These are phyloP conservation scores for Fusarium aywerte DNA, from an alignment of 2,329 filamentous ascomycete genomes.

Conservation along the genomic window DNA sequence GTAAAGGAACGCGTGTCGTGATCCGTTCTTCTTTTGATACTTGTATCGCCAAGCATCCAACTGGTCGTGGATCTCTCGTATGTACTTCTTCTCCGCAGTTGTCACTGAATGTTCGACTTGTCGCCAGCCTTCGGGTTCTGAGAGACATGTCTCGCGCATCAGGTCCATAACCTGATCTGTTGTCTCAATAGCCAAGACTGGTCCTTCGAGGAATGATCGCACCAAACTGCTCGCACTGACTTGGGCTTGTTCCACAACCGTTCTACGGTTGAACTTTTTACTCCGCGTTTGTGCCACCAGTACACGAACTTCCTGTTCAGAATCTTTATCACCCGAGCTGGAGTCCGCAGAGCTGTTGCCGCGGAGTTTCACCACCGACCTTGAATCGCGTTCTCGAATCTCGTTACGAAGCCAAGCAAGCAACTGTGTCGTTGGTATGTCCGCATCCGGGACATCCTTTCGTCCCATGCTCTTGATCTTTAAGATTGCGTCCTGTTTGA, in stretches of 20 bases:
- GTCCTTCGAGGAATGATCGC: conserved; percentile 77
- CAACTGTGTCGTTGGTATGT: conserved; percentile 78
- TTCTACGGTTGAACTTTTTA: conserved; percentile 90
- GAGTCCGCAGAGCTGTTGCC: conserved; percentile 48
- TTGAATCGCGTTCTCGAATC: conserved; percentile 80
- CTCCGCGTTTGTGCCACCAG: conserved; percentile 82
- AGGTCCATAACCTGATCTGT: conserved; percentile 83
- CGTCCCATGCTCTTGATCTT: conserved; percentile 83
- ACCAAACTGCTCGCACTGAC: conserved; percentile 69
- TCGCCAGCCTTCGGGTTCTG: conserved; percentile 86
- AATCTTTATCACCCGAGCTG: conserved; percentile 48
- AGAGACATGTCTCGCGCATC: conserved; percentile 78
- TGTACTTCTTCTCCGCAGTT: conserved; percentile 81
- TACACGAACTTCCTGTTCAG: conserved; percentile 83
- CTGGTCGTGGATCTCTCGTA: conserved; percentile 83
- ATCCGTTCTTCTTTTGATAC: conserved; percentile 64
- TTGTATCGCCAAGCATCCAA: conserved; percentile 70
- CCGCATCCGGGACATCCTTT: conserved; percentile 79
- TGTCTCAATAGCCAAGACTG: conserved; percentile 88
- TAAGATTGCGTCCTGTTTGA: conserved; percentile 80
- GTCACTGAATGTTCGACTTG: conserved; percentile 81
- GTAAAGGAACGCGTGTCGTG: conserved; percentile 85
- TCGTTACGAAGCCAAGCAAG: conserved; percentile 84
- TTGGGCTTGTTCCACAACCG: conserved; percentile 84
- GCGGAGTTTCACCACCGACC: conserved; percentile 61